Percentiles rank a stretch among this genome's conserved stretches.
Evolutionary conservation across 2,329 filamentous ascomycete species (phyloP).

Genomic region (Fusarium verticillioides): DNA sequence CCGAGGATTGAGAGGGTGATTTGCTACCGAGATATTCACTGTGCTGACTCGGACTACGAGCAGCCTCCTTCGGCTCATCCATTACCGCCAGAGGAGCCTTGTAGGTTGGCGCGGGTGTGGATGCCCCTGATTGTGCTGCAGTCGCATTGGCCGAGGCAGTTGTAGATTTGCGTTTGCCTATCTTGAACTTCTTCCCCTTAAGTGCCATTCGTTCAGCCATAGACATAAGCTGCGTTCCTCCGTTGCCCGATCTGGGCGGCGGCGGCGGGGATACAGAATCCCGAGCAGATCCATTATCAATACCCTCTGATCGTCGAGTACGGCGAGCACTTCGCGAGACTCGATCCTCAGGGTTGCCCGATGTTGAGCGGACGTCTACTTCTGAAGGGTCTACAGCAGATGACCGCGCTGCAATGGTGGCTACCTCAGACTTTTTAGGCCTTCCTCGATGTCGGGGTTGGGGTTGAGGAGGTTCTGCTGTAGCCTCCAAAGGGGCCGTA

Average conservation of each 20-base stretch:
- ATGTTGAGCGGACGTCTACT: background rate
- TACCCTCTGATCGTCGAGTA: slow-evolving; percentile 34
- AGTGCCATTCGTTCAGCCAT: slow-evolving; percentile 68
- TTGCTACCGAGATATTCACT: background rate
- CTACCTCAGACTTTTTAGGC: slow-evolving; percentile 44
- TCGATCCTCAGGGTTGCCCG: slow-evolving; percentile 3
- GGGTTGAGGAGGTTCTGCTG: background rate
- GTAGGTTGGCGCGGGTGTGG: background rate
- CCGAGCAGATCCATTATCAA: slow-evolving; percentile 1
- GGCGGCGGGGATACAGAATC: slow-evolving; percentile 7
- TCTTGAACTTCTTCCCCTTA: slow-evolving; percentile 64
- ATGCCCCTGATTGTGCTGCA: slow-evolving; percentile 4
- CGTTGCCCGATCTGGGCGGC: slow-evolving; percentile 1
- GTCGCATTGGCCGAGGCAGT: slow-evolving; percentile 1
- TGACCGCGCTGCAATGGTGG: slow-evolving; percentile 38
- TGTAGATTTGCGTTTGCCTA: slow-evolving; percentile 52
- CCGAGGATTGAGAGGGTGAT: slow-evolving; percentile 12
- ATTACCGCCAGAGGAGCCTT: background rate
- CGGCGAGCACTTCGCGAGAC: slow-evolving; percentile 39
- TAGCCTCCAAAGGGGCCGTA: slow-evolving; percentile 1
- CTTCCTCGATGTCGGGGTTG: slow-evolving; percentile 41
- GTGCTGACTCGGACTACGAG: background rate
- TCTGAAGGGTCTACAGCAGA: background rate
- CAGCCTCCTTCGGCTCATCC: background rate
- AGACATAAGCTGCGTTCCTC: slow-evolving; percentile 58